Evolutionary conservation across 495 filamentous ascomycete genomes (phyloP).

Genomic region (Umbilicaria muhlenbergii): DNA sequence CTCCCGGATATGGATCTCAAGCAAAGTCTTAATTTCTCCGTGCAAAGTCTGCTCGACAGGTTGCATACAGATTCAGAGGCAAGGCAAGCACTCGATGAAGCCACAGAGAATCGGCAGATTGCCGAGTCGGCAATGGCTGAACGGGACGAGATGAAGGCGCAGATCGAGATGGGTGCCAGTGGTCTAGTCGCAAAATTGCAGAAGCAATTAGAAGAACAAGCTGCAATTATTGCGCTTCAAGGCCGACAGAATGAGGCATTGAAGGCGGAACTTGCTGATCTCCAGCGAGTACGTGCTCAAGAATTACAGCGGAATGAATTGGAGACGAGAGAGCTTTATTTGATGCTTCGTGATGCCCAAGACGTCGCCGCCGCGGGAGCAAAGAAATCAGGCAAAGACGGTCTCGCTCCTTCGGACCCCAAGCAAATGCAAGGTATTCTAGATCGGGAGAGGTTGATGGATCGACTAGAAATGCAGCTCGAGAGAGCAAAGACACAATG

Average conservation of each 20-base stretch:
- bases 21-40: constrained; percentile 92
- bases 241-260: constrained; percentile 68
- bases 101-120: constrained; percentile 72
- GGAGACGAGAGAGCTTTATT: constrained; percentile 89
- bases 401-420: constrained; percentile 44
- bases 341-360: constrained; percentile 96
- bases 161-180: constrained; percentile 84
- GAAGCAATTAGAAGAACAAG: constrained; percentile 83
- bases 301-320: constrained; percentile 91
- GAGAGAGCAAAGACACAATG: constrained; percentile 96
- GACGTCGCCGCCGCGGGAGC: constrained; percentile 83
- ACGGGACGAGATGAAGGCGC: constrained; percentile 88
- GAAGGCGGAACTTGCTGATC: constrained; percentile 75
- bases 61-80: constrained; percentile 94
- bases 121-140: constrained; percentile 92
- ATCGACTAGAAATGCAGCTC: constrained; percentile 80
- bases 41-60: constrained; percentile 86
- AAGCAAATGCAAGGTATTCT: constrained; percentile 81
- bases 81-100: constrained; percentile 77
- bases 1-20: constrained; percentile 95
- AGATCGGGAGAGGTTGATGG: constrained; percentile 82
- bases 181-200: constrained; percentile 87
- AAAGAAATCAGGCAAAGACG: constrained; percentile 46
- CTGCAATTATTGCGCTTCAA: constrained; percentile 77
- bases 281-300: constrained; percentile 74